Evolutionary conservation across 202 grass and related monocot genomes (phyloP).

Genomic region (Elaeis oleifera): DNA sequence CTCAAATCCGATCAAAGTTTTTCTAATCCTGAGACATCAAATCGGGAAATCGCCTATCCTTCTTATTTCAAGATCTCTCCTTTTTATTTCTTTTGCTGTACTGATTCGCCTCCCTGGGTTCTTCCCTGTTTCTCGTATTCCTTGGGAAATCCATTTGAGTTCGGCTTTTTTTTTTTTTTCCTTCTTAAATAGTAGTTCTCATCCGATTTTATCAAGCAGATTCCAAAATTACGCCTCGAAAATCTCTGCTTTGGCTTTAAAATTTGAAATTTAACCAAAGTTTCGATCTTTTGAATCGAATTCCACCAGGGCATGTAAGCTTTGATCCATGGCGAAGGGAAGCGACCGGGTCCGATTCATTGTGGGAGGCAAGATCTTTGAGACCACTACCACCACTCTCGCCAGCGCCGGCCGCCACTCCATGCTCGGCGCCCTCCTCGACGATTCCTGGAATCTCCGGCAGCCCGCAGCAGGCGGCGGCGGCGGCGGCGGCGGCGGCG

Average conservation of each 20-base stretch:
- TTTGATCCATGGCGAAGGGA: constrained; percentile 17
- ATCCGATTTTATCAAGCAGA: not conserved
- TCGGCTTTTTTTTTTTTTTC: not conserved
- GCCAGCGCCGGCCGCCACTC: constrained; percentile 85
- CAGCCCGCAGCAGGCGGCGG: not conserved
- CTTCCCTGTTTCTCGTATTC: not conserved
- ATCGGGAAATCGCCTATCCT: not conserved
- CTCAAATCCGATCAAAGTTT: not conserved
- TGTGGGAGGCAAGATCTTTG: constrained; percentile 85
- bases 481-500: constrained; percentile 1
- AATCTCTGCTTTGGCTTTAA: no score
- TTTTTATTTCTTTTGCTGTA: not conserved
- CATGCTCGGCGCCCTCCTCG: constrained; percentile 91
- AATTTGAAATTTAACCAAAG: no score
- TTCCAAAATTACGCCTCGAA: no score
- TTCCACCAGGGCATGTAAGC: no score
- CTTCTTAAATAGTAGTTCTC: not conserved
- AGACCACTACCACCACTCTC: constrained; percentile 82
- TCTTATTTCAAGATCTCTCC: not conserved
- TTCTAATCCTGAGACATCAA: no score
- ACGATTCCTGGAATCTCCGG: constrained; percentile 63
- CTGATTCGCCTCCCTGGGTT: not conserved
- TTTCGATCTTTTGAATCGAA: no score
- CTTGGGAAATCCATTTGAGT: not conserved
- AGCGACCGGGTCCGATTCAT: constrained; percentile 79